Evolutionary conservation across 108 stramenopile species (phyloP).

Genomic region (Bacterosira constricta): DNA sequence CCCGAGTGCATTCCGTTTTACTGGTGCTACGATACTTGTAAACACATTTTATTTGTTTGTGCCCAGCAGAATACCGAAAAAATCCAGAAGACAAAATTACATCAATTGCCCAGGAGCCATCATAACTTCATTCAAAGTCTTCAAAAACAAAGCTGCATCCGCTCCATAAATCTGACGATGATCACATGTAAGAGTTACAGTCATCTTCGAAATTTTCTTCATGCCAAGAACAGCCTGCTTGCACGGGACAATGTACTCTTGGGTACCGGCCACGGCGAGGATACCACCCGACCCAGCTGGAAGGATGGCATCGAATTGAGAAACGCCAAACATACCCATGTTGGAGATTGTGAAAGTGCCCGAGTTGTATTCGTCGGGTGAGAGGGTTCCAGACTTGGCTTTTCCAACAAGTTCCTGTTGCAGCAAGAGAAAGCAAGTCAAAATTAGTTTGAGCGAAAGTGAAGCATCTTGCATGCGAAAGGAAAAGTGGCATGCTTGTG

Average conservation of each 20-base stretch:
- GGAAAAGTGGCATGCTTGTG: neutral
- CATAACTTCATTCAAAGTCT: conserved; percentile 91
- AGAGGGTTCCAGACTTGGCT: conserved; percentile 76
- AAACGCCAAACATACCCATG: conserved; percentile 98
- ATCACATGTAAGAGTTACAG: conserved; percentile 95
- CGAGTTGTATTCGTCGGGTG: conserved; percentile 93
- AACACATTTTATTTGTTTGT: too few species aligned
- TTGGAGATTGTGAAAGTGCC: conserved; percentile 98
- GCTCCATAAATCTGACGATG: conserved; percentile 98
- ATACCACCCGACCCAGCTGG: conserved; percentile 91
- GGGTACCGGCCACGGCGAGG: conserved; percentile 92
- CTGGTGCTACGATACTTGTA: too few species aligned
- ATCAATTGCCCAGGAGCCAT: conserved; percentile 65
- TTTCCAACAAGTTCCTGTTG: conserved; percentile 82
- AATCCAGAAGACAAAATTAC: too few species aligned
- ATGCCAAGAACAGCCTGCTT: conserved; percentile 80
- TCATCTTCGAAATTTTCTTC: conserved; percentile 95
- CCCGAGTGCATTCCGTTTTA: too few species aligned
- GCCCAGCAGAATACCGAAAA: too few species aligned
- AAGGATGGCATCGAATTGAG: conserved; percentile 95
- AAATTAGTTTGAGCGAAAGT: neutral
- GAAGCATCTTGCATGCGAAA: neutral
- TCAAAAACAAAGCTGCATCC: conserved; percentile 95
- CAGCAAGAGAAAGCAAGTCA: neutral
- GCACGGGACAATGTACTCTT: conserved; percentile 80